These are phyloP conservation scores for Chaetomium olivaceum DNA, from an alignment of 2,329 filamentous ascomycete species.

Conservation along the genomic window DNA sequence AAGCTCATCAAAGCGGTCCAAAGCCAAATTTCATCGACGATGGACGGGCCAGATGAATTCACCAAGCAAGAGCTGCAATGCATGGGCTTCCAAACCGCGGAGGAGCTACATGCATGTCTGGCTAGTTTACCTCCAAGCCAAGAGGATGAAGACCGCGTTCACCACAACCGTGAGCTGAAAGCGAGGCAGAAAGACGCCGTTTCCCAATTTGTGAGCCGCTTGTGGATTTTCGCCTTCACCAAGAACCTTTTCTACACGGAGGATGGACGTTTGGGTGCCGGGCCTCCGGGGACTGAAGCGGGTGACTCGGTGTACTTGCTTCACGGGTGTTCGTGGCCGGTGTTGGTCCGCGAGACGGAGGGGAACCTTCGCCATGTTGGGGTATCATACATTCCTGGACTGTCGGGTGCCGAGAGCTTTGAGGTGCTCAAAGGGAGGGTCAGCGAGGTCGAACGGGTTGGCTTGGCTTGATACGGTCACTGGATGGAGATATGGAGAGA, in stretches of 20 bases:
- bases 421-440: background rate
- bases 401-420: background rate
- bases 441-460: background rate
- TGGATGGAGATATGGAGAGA: too few species aligned
- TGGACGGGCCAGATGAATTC: background rate
- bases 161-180: background rate
- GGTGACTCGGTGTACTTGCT: background rate
- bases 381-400: background rate
- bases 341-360: background rate
- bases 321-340: background rate
- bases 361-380: background rate
- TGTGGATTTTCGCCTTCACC: background rate
- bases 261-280: background rate
- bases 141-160: too few species aligned
- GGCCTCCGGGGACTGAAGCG: background rate
- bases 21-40: background rate
- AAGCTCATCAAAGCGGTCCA: background rate
- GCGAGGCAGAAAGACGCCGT: background rate
- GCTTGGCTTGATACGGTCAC: background rate
- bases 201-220: background rate
- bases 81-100: background rate
- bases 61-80: background rate
- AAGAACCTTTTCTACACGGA: background rate
- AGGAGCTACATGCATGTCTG: background rate
- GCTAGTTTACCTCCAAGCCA: too few species aligned